These are phyloP conservation scores for Pestalotiopsis sp. DNA, from an alignment of 2,329 filamentous ascomycete species.

Conservation along the genomic window DNA sequence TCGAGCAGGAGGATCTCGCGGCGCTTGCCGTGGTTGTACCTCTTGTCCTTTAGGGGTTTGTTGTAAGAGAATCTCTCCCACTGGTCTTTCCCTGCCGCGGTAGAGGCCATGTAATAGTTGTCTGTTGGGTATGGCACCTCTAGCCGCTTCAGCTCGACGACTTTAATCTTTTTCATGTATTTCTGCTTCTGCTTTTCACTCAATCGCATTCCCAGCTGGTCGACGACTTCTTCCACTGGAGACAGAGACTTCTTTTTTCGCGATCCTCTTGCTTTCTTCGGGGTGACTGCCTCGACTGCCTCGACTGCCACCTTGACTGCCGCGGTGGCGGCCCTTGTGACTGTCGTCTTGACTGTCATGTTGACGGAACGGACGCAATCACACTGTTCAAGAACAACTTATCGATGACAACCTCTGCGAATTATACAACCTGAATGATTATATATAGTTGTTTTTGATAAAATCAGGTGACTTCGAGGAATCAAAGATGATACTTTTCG, in stretches of 20 bases:
- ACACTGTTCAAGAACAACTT: no score
- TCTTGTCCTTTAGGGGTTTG: constrained; percentile 13
- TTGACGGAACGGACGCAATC: no score
- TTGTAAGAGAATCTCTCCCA: constrained; percentile 14
- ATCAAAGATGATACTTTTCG: no score
- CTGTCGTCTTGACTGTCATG: no score
- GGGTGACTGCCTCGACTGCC: neutral
- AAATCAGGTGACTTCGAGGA: no score
- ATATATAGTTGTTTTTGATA: no score
- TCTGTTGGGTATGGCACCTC: constrained; percentile 16
- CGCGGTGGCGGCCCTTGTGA: no score
- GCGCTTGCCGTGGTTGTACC: constrained; percentile 15
- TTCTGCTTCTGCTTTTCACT: constrained; percentile 10
- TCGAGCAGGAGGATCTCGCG: constrained; percentile 16
- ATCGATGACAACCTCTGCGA: no score
- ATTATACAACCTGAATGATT: no score
- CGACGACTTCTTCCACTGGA: neutral
- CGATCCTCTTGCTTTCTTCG: neutral
- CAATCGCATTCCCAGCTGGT: constrained; percentile 17
- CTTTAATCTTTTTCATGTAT: constrained; percentile 14
- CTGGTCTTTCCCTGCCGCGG: constrained; percentile 13
- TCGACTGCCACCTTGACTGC: neutral
- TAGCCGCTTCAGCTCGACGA: constrained; percentile 13
- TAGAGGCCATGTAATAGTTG: constrained; percentile 16
- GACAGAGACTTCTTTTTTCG: neutral